phyloP scores from a whole-genome alignment of 2,329 filamentous ascomycete genomes.

The Dendryphion nanum region DNA sequence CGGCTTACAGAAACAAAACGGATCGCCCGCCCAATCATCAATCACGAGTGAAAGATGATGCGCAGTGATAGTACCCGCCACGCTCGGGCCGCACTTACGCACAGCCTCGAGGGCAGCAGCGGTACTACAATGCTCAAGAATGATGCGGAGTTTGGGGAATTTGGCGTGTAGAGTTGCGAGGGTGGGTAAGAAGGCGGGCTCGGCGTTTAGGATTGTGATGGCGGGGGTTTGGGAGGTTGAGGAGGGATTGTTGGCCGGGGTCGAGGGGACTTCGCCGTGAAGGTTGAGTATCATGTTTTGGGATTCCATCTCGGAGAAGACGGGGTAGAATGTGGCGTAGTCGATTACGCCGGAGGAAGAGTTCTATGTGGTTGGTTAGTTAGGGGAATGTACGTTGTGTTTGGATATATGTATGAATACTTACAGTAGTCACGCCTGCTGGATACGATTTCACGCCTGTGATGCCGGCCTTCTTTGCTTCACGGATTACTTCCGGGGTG shows the following conservation, averaged over 20 bases:
- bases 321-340: slow-evolving; percentile 69
- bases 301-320: slow-evolving; percentile 87
- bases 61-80: slow-evolving; percentile 79
- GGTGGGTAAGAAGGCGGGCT: slow-evolving; percentile 77
- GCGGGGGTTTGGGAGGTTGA: slow-evolving; percentile 16
- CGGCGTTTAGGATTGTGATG: slow-evolving; percentile 60
- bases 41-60: slow-evolving; percentile 82
- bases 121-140: slow-evolving; percentile 85
- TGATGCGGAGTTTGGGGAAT: slow-evolving; percentile 69
- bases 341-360: slow-evolving; percentile 66
- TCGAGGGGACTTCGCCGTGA: slow-evolving; percentile 80
- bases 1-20: slow-evolving; percentile 79
- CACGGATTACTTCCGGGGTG: slow-evolving; percentile 58
- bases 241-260: slow-evolving; percentile 24
- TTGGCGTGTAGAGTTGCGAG: slow-evolving; percentile 68
- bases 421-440: slow-evolving; percentile 42
- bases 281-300: slow-evolving; percentile 83
- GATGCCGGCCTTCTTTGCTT: slow-evolving; percentile 72
- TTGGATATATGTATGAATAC: slow-evolving; percentile 1
- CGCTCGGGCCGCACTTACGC: slow-evolving; percentile 70
- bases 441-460: slow-evolving; percentile 70
- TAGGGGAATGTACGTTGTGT: neutral
- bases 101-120: slow-evolving; percentile 78
- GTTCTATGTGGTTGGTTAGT: slow-evolving; percentile 37
- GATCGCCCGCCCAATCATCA: slow-evolving; percentile 67